Evolutionary conservation across 345 rosid genomes (phyloP).

Genomic region (Turnera subulata): DNA sequence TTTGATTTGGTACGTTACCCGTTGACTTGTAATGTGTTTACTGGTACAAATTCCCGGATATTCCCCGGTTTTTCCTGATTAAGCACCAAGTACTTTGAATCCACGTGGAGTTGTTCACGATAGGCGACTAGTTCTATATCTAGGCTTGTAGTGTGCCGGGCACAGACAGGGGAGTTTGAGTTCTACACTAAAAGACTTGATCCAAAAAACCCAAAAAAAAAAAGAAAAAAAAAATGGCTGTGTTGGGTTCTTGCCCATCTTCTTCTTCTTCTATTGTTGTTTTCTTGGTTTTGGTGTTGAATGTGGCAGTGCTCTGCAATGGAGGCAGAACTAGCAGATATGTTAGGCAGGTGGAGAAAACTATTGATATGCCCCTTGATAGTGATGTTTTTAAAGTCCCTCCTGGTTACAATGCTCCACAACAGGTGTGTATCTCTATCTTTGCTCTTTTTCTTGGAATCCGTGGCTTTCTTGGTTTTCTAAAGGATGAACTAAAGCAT

Average conservation of each 20-base stretch:
- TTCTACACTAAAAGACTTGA: neutral
- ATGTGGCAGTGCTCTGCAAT: slow-evolving; percentile 37
- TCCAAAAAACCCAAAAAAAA: too few relatives aligned
- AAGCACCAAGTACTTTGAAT: too few relatives aligned
- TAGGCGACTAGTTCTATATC: too few relatives aligned
- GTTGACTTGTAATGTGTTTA: too few relatives aligned
- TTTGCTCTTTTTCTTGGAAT: neutral
- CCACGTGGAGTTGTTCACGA: too few relatives aligned
- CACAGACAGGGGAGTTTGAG: too few relatives aligned
- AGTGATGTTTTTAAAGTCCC: slow-evolving; percentile 67
- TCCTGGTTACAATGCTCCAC: slow-evolving; percentile 84
- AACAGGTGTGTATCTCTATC: slow-evolving; percentile 44
- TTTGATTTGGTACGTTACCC: too few relatives aligned
- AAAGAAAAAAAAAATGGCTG: slow-evolving; percentile 19
- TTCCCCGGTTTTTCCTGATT: too few relatives aligned
- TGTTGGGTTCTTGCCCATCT: slow-evolving; percentile 11
- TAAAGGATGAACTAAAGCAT: neutral
- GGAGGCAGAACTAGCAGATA: slow-evolving; percentile 70
- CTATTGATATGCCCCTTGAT: slow-evolving; percentile 69
- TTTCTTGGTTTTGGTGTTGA: slow-evolving; percentile 37
- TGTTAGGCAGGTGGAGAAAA: slow-evolving; percentile 48
- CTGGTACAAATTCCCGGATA: too few relatives aligned
- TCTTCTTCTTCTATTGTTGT: slow-evolving; percentile 16
- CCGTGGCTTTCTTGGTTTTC: neutral
- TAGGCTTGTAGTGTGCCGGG: too few relatives aligned